Evolutionary conservation across 1,284 basidiomycete genomes (phyloP), one percentile per base, ranked within the genome.

Genomic region (Ganoderma meredithae): DNA sequence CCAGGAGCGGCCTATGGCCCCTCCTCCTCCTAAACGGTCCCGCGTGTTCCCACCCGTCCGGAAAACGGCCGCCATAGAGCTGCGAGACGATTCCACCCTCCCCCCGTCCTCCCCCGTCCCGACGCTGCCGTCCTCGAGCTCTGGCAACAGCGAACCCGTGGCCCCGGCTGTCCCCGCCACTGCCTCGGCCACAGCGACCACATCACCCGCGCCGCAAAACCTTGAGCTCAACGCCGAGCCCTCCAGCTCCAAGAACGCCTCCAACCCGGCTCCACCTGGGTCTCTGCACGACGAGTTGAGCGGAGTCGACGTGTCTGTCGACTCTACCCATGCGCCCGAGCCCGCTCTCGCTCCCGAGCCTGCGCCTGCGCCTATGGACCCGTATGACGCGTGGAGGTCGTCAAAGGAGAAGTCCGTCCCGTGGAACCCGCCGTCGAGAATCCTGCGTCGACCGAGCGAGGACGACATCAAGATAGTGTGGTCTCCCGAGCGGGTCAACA

Each of bases 41-140:
- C 65, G 65, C 13, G 17, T 40, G 40, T 15, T 22, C n/a, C 40
- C 27, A 8, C 49, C 40, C 25, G 9, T 39, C 31, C 15, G 25
- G 19, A 13, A 19, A 7, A 6, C 58, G 25, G 22, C 58, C 22
- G 12, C 22, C 1, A 15, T 39, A 33, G 36, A 36, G 8, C 31
- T 58, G 25, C 65, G 43, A 2, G 31, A 66, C 41, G 31, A 66
- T 41, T 66, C 65, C 4, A 61, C 53, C 17, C 65, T 66, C 19
- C 65, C 65, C 41, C 65, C 65, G 1, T 66, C 65, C 31, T 66
- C 65, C 12, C 65, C 65, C 31, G 27, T 62, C 33, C 31, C n/a
- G 41, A 49, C 60, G 36, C 47, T 43, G 9, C 31, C n/a, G 7
- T 55, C 64, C 6, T 61, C 64, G 22, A 49, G 17, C 52, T 49